Conservation (phyloP, 805 yeast species). For the Spathaspora sp. region DNA sequence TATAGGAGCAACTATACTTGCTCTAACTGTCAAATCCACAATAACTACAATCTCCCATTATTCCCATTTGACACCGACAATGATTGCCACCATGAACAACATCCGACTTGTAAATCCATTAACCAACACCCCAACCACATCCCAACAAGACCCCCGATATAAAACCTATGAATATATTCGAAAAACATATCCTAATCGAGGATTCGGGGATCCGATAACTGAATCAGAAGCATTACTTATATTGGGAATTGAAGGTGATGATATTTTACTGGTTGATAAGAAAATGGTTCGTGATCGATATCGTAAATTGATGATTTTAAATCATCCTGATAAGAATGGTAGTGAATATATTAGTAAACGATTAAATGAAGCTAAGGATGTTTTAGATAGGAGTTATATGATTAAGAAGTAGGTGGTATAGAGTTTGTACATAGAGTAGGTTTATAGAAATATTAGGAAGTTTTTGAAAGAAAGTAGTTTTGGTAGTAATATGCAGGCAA, state of each 20-base stretch:
- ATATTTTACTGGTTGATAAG: conserved; percentile 36
- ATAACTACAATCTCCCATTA: conserved; percentile 27
- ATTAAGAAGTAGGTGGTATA: conserved; percentile 9
- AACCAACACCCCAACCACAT: conserved; percentile 3
- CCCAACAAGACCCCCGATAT: conserved; percentile 12
- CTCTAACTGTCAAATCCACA: conserved; percentile 40
- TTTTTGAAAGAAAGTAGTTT: too few relatives aligned
- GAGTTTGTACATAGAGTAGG: background rate
- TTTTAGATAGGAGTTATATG: conserved; percentile 37
- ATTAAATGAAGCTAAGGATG: conserved; percentile 41
- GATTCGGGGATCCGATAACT: conserved; percentile 36
- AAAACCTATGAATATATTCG: conserved; percentile 13
- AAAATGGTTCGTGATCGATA: conserved; percentile 30
- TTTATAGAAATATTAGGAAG: too few relatives aligned
- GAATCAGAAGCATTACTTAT: conserved; percentile 40
- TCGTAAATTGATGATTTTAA: conserved; percentile 35
- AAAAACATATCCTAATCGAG: conserved; percentile 27
- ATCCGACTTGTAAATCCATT: conserved; percentile 15
- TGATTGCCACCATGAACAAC: conserved; percentile 33
- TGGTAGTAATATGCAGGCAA: too few relatives aligned
- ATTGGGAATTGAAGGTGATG: conserved; percentile 39
- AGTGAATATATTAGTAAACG: conserved; percentile 38
- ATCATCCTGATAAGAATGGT: conserved; percentile 42
- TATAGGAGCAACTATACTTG: conserved; percentile 50
- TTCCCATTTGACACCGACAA: conserved; percentile 25